Evolutionary conservation across 1,284 basidiomycete species (phyloP), one percentile per base, ranked within the genome.

Genomic region (Wallemia mellicola): DNA sequence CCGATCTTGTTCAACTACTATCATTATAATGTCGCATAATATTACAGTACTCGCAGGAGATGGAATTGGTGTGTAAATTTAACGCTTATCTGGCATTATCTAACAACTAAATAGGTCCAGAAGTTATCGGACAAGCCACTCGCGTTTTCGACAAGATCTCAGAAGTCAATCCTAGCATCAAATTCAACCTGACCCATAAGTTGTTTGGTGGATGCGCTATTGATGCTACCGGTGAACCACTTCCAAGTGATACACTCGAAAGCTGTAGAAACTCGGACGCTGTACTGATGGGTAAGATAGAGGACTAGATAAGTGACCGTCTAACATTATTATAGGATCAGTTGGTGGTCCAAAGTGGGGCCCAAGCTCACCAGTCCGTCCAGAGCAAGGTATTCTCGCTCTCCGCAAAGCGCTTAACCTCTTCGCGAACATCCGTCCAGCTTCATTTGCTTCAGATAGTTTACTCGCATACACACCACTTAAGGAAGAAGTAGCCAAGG

Each of bases 341-440:
- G 86, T 98, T 64, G 94, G 92, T 63, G 94, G 92, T 22, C 94
- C 94, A 30, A 96, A 96, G 72, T 99, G 94, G 94, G 91, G 89
- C 54, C 82, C 88, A 1, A 77, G 81, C 60, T 81, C 82, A 64
- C 83, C 85, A 69, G 80, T 96, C 59, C 82, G 94, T 61, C 94
- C 94, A n/a, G 94, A 99, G 71, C 80, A 82, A 64, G 92, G 92
- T 61, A 77, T 98, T 25, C 81, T 99, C 27, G 71, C 75, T n/a
- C 78, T 99, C 59, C 84, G 94, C 67, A 96, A 98, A 72, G 80
- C 79, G 55, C 80, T 96, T 60, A 91, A 88, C 33, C 78, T 96
- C 58, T 96, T 92, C 72, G 92, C 88, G 68, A 99, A 99, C 74
- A 94, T 99, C 69, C 85, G 94, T 32, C 94, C 94, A 3, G 86